These are phyloP conservation scores for Xylaria sp. DNA, from an alignment of 2,329 filamentous ascomycete species.

Conservation along the genomic window DNA sequence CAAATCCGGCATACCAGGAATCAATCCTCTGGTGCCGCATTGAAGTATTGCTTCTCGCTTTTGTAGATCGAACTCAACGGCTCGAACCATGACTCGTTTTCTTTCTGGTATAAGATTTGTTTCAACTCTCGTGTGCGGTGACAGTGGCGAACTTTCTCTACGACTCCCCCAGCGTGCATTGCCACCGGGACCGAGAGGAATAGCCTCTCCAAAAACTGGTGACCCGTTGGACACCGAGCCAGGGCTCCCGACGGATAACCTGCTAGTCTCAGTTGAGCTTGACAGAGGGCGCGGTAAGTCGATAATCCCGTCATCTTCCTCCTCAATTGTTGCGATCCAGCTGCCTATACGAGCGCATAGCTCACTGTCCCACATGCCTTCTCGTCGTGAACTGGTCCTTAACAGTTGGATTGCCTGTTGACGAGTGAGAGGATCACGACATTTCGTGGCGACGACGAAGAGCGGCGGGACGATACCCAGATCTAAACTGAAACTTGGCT, in stretches of 20 bases:
- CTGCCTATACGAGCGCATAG: constrained; percentile 65
- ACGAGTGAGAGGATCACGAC: constrained; percentile 66
- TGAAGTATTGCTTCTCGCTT: constrained; percentile 61
- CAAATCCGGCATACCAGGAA: constrained; percentile 58
- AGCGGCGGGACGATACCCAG: constrained; percentile 73
- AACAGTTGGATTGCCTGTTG: constrained; percentile 71
- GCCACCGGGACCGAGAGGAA: constrained; percentile 56
- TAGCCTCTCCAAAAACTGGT: constrained; percentile 51
- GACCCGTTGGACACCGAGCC: constrained; percentile 44
- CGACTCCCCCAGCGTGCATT: constrained; percentile 57
- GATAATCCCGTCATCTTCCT: constrained; percentile 54
- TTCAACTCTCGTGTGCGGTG: constrained; percentile 38
- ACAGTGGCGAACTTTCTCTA: constrained; percentile 41
- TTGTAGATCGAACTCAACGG: constrained; percentile 67
- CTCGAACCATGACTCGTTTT: constrained; percentile 66
- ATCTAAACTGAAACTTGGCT: constrained; percentile 72
- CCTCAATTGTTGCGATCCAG: constrained; percentile 67
- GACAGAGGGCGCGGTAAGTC: constrained; percentile 47
- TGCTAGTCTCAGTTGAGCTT: constrained; percentile 46
- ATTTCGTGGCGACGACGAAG: constrained; percentile 74
- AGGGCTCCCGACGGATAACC: constrained; percentile 43
- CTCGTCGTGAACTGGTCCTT: constrained; percentile 68
- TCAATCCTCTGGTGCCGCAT: constrained; percentile 66
- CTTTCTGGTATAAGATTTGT: constrained; percentile 60
- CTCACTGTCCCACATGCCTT: constrained; percentile 77